These are phyloP conservation scores for Elongisporangium undulatum DNA, from an alignment of 352 stramenopile genomes.

Conservation along the genomic window DNA sequence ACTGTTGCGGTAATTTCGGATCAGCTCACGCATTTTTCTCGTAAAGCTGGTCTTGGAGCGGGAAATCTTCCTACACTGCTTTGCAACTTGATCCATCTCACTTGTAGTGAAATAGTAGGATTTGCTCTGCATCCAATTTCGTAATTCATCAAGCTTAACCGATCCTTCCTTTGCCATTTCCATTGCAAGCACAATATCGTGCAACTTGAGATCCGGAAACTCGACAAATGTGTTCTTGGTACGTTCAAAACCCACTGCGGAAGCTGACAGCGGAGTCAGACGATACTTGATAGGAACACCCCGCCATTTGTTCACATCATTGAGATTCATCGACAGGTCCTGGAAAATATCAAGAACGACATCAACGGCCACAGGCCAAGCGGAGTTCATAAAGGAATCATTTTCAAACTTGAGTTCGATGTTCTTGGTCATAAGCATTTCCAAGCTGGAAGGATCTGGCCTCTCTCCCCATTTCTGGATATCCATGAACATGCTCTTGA, in stretches of 20 bases:
- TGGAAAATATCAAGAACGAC: neutral
- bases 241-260: neutral
- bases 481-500: neutral
- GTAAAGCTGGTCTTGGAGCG: no score
- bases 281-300: neutral
- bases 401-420: neutral
- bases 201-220: neutral
- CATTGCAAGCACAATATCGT: neutral
- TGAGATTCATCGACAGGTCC: neutral
- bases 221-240: neutral
- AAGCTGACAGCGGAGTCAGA: neutral
- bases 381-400: neutral
- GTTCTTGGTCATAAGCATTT: neutral
- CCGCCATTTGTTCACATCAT: neutral
- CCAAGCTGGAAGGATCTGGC: neutral
- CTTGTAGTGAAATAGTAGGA: neutral
- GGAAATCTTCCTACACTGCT: neutral
- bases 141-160: neutral
- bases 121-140: neutral
- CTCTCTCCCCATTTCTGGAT: neutral
- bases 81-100: neutral
- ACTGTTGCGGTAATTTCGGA: no score
- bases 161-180: neutral
- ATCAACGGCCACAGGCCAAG: neutral
- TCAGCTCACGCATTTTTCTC: no score